These are phyloP conservation scores for Annona cherimola DNA, from an alignment of 164 flowering plant genomes.

Conservation along the genomic window DNA sequence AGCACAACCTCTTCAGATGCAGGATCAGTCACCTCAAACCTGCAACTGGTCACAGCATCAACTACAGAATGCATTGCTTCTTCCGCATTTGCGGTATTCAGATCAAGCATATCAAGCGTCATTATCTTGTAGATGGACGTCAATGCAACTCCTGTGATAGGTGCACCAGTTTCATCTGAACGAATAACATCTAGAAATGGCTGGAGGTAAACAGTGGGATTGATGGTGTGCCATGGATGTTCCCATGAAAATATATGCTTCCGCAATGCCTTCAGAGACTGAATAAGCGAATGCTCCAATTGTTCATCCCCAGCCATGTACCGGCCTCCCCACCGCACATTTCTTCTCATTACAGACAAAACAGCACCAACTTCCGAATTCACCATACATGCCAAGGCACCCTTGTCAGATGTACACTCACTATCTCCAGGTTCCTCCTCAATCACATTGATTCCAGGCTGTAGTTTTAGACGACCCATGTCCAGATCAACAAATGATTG, in stretches of 20 bases:
- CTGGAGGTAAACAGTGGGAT: slow-evolving; percentile 32
- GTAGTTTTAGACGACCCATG: slow-evolving; percentile 31
- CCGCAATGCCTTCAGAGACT: slow-evolving; percentile 25
- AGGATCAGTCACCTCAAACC: slow-evolving; percentile 54
- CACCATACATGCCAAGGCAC: slow-evolving; percentile 31
- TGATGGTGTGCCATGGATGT: slow-evolving; percentile 23
- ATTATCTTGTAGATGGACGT: slow-evolving; percentile 43
- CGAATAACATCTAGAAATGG: slow-evolving; percentile 47
- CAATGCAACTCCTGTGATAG: slow-evolving; percentile 46
- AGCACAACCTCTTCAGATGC: slow-evolving; percentile 48
- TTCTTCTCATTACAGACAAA: slow-evolving; percentile 39
- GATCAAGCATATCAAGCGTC: slow-evolving; percentile 35
- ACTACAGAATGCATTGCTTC: slow-evolving; percentile 40
- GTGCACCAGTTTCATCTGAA: slow-evolving; percentile 54
- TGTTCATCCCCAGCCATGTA: slow-evolving; percentile 34
- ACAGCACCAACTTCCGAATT: slow-evolving; percentile 38
- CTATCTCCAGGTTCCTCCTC: slow-evolving; percentile 25
- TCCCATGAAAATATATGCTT: slow-evolving; percentile 30
- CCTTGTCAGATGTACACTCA: slow-evolving; percentile 18
- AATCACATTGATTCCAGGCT: slow-evolving; percentile 23
- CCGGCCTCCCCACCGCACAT: slow-evolving; percentile 34
- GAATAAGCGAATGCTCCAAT: slow-evolving; percentile 32
- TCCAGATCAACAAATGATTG: neutral
- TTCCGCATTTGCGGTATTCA: slow-evolving; percentile 31
- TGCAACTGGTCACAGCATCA: slow-evolving; percentile 50